Evolutionary conservation across 1,284 basidiomycete species (phyloP).

Genomic region (Fomitiporia mediterranea): DNA sequence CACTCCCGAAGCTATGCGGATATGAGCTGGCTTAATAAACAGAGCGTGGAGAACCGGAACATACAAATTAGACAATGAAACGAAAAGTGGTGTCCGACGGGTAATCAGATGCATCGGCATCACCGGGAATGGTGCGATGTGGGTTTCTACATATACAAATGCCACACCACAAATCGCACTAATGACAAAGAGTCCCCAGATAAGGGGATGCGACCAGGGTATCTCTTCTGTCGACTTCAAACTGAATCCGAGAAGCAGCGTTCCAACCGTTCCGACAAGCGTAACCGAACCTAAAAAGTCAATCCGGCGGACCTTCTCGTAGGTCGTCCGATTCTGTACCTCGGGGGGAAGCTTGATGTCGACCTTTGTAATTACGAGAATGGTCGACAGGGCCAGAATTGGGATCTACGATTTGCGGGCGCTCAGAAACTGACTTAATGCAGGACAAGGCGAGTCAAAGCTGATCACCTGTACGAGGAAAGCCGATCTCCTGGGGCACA

Average conservation of each 20-base stretch:
- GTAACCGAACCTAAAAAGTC: conserved; percentile 81
- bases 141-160: conserved; percentile 73
- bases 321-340: conserved; percentile 51
- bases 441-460: conserved; percentile 16
- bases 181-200: conserved; percentile 58
- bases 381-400: conserved; percentile 62
- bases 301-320: conserved; percentile 69
- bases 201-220: conserved; percentile 67
- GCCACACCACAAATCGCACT: conserved; percentile 49
- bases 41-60: conserved; percentile 26
- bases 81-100: conserved; percentile 72
- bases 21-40: background rate
- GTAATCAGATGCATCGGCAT: conserved; percentile 78
- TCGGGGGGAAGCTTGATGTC: conserved; percentile 60
- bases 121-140: conserved; percentile 73
- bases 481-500: conserved; percentile 49
- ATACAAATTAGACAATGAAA: conserved; percentile 73
- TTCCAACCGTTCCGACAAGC: conserved; percentile 70
- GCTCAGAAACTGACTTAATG: conserved; percentile 21
- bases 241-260: conserved; percentile 71
- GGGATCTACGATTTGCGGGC: conserved; percentile 51
- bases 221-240: conserved; percentile 79
- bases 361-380: conserved; percentile 69
- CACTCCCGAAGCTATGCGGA: conserved; percentile 47
- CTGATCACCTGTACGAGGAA: conserved; percentile 61